Base-by-base conservation (phyloP, 139 green algal species). In the Pseudopediastrum boryanum region DNA sequence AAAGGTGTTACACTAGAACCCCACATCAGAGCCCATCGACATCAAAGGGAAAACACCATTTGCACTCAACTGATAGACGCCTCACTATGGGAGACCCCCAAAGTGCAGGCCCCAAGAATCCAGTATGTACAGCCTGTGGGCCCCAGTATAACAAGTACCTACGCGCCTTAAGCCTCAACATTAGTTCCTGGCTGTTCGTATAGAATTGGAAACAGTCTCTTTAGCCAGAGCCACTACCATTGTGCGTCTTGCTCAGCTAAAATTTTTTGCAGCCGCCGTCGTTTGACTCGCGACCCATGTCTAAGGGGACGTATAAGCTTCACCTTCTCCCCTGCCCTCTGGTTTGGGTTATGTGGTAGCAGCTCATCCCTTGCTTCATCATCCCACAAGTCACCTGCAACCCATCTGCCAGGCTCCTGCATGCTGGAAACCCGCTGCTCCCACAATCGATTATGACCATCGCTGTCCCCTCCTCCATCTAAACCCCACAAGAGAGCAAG, bases 401-500 rank as follows among this genome's bases (percentile, higher is more conserved):
- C 9, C 12, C 33, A n/a, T 29, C 9, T 27, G 8, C n/a, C 54
- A 65, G 54, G 54, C 9, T 29, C 54, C 54, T 39, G 54, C 54
- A 65, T 27, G 9, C 9, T n/a, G 9, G n/a, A 65, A n/a, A 19
- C 35, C 39, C 35, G 38, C 64, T 50, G 64, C 38, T 16, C 23
- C 6, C 39, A 56, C 2, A 0, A n/a, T 29, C n/a, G 29, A 52
- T n/a, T 27, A 72, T 8, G 62, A 70, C 62, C 21, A 41, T 41
- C 25, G 35, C 42, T 54, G 64, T n/a, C 16, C 10, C 25, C 5
- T 1, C 29, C 64, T 25, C 23, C 3, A 42, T 25, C 6, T 23
- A 39, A n/a, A 0, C 71, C 70, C 70, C 71, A 78, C 54, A 78
- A 27, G 39, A 78, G 71, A 39, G 56, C 39, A 54, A 70, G 54